Conservation (phyloP, 352 stramenopile species). For the Phytophthora niederhauseri region DNA sequence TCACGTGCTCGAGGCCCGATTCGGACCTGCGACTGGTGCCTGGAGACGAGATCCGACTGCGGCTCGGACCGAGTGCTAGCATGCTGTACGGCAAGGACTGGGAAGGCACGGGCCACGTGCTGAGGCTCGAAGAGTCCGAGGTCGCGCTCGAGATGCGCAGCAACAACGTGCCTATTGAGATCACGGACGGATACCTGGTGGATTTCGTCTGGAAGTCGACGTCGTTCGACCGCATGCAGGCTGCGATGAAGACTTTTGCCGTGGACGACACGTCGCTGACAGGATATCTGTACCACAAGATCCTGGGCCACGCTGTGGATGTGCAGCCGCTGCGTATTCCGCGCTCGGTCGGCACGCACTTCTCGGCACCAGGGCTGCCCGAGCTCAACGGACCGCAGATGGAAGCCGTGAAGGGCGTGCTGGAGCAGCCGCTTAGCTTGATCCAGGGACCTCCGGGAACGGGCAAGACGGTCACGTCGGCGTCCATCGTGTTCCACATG, state of each 20-base stretch:
- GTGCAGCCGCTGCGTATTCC: constrained; percentile 90
- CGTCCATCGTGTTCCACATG: constrained; percentile 99
- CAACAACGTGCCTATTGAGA: constrained; percentile 88
- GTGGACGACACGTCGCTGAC: constrained; percentile 98
- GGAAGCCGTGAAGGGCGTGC: constrained; percentile 94
- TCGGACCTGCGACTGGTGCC: constrained; percentile 93
- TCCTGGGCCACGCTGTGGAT: constrained; percentile 98
- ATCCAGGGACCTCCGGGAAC: constrained; percentile 98
- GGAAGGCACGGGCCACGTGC: constrained; percentile 96
- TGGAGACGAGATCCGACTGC: constrained; percentile 97
- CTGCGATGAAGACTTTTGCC: constrained; percentile 98
- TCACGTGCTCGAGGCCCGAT: constrained; percentile 92
- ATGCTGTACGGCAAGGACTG: constrained; percentile 90
- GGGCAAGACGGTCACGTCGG: constrained; percentile 98
- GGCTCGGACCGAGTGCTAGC: constrained; percentile 82
- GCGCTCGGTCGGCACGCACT: constrained; percentile 66
- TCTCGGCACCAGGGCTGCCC: constrained; percentile 95
- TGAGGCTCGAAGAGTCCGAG: constrained; percentile 83
- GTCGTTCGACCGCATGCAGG: constrained; percentile 99
- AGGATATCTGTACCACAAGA: constrained; percentile 99
- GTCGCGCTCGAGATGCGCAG: constrained; percentile 89
- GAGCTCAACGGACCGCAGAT: constrained; percentile 98
- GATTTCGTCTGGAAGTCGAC: constrained; percentile 99
- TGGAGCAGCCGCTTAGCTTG: constrained; percentile 97
- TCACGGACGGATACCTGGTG: constrained; percentile 96